Evolutionary conservation across 805 yeast genomes (phyloP).

Genomic region (Groenewaldozyma tartarivorans): DNA sequence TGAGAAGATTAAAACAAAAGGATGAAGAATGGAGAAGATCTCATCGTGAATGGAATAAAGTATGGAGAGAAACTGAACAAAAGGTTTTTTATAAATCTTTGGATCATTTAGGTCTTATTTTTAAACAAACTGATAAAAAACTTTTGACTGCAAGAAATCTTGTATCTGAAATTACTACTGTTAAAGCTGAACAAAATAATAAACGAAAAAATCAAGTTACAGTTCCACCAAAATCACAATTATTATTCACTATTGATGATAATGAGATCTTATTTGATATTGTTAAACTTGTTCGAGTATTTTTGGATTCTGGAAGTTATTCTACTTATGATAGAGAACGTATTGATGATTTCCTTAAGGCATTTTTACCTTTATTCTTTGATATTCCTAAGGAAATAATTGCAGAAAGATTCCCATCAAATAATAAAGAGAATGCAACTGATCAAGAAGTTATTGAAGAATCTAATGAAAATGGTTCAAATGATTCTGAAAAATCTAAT

Average conservation of each 20-base stretch:
- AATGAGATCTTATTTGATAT: constrained; percentile 65
- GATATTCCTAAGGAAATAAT: constrained; percentile 30
- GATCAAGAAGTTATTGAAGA: constrained; percentile 8
- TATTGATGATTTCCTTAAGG: constrained; percentile 57
- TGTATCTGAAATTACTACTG: constrained; percentile 83
- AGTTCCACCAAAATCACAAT: constrained; percentile 73
- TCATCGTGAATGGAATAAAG: constrained; percentile 97
- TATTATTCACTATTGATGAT: constrained; percentile 58
- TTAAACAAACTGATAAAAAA: constrained; percentile 94
- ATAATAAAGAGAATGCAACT: constrained; percentile 22
- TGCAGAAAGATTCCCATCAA: constrained; percentile 24
- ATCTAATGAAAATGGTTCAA: constrained; percentile 9
- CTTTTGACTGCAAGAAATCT: constrained; percentile 80
- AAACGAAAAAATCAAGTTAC: constrained; percentile 79
- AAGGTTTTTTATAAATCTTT: constrained; percentile 87
- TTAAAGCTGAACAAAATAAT: constrained; percentile 76
- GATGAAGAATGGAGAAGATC: constrained; percentile 99
- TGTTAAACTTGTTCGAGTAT: constrained; percentile 53
- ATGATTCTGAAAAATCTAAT: too few species aligned
- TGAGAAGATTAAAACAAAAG: constrained; percentile 88
- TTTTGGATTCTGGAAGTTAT: constrained; percentile 59
- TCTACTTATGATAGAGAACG: constrained; percentile 75
- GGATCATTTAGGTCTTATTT: constrained; percentile 91
- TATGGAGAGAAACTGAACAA: constrained; percentile 97
- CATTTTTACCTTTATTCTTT: constrained; percentile 66